Evolutionary conservation across 2,329 filamentous ascomycete genomes (phyloP).

Genomic region (Colletotrichum orbiculare): DNA sequence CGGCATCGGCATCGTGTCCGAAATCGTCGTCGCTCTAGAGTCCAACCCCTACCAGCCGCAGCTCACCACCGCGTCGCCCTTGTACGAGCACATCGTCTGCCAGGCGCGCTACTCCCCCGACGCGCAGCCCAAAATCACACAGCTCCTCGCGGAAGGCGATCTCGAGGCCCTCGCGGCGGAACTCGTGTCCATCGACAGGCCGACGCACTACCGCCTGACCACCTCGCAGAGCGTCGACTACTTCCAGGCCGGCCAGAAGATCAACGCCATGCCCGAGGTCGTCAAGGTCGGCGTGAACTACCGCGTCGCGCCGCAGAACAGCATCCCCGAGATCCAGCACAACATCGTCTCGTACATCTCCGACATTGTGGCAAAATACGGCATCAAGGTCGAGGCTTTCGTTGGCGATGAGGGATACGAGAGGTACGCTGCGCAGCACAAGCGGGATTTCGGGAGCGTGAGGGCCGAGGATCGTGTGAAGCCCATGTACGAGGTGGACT

Average conservation of each 20-base stretch:
- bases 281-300: conserved; percentile 32
- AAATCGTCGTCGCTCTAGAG: conserved; percentile 75
- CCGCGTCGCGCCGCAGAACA: conserved; percentile 34
- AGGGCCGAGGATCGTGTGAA: conserved; percentile 8
- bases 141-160: conserved; percentile 46
- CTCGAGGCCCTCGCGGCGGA: conserved; percentile 44
- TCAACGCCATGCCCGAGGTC: conserved; percentile 35
- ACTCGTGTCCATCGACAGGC: conserved; percentile 35
- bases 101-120: conserved; percentile 65
- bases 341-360: conserved; percentile 21
- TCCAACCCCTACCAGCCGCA: conserved; percentile 62
- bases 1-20: conserved; percentile 74
- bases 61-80: conserved; percentile 61
- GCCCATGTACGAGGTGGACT: conserved; percentile 27
- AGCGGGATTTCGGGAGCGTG: background rate
- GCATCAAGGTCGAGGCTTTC: conserved; percentile 23
- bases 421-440: conserved; percentile 5
- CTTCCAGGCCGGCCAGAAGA: conserved; percentile 35
- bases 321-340: conserved; percentile 35
- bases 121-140: conserved; percentile 53
- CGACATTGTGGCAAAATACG: conserved; percentile 27
- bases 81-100: conserved; percentile 67
- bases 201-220: conserved; percentile 28
- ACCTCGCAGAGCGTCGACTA: conserved; percentile 35
- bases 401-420: conserved; percentile 25